Evolutionary conservation across 768 basidiomycete species (phyloP).

Genomic region (Mycena floridula): DNA sequence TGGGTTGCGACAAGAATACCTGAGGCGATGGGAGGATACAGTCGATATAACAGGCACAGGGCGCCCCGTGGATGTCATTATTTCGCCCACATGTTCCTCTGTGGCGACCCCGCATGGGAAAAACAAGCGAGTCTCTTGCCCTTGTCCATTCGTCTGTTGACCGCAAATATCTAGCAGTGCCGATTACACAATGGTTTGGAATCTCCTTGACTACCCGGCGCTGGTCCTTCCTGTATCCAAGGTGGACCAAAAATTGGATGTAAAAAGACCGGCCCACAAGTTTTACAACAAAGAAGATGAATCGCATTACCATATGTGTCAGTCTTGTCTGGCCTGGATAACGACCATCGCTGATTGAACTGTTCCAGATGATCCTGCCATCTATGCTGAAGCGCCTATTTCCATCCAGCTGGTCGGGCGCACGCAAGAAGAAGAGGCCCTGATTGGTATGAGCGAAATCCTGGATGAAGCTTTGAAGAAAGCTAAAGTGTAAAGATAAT

Average conservation of each 20-base stretch:
- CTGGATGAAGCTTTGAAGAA: slow-evolving; percentile 48
- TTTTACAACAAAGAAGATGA: slow-evolving; percentile 47
- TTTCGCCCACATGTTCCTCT: slow-evolving; percentile 55
- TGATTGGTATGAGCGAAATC: slow-evolving; percentile 63
- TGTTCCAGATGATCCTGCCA: slow-evolving; percentile 47
- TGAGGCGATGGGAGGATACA: slow-evolving; percentile 59
- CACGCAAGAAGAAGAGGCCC: slow-evolving; percentile 71
- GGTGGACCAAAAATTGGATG: slow-evolving; percentile 51
- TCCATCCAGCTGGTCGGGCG: slow-evolving; percentile 62
- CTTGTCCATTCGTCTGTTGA: neutral
- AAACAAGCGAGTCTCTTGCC: slow-evolving; percentile 32
- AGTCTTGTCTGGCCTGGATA: neutral
- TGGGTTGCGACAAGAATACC: slow-evolving; percentile 47
- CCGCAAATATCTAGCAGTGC: slow-evolving; percentile 30
- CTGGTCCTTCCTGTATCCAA: slow-evolving; percentile 58
- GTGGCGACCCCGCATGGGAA: slow-evolving; percentile 59
- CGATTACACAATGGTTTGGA: slow-evolving; percentile 61
- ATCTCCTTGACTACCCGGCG: slow-evolving; percentile 59
- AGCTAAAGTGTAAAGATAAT: slow-evolving; percentile 6
- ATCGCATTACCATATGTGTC: slow-evolving; percentile 44
- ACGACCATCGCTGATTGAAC: neutral
- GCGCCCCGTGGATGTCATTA: slow-evolving; percentile 71
- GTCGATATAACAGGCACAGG: slow-evolving; percentile 51
- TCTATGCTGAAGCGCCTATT: slow-evolving; percentile 54
- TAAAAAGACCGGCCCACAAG: slow-evolving; percentile 32